Evolutionary conservation across 1,284 basidiomycete species (phyloP).

Genomic region (Fomes fomentarius): DNA sequence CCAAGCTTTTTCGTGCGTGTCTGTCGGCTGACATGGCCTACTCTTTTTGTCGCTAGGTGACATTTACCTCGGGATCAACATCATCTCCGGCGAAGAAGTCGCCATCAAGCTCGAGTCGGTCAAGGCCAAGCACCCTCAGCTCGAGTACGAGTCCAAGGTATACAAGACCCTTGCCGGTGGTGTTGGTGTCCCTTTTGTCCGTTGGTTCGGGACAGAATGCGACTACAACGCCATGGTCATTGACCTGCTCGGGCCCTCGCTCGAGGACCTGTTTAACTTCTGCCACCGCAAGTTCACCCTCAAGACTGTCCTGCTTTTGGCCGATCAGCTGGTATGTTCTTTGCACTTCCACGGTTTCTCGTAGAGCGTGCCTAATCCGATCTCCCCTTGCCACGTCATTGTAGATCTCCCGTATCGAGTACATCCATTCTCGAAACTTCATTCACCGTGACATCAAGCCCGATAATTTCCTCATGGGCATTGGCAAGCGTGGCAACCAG

Average conservation of each 20-base stretch:
- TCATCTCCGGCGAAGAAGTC: slow-evolving; percentile 99
- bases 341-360: not conserved
- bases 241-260: slow-evolving; percentile 95
- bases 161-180: slow-evolving; percentile 98
- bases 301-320: slow-evolving; percentile 96
- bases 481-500: slow-evolving; percentile 99
- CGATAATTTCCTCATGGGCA: slow-evolving; percentile 99
- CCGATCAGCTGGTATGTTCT: slow-evolving; percentile 88
- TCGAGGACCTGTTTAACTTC: slow-evolving; percentile 99
- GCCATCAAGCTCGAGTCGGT: slow-evolving; percentile 99
- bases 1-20: not conserved
- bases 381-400: slow-evolving; percentile 16
- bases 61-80: slow-evolving; percentile 99
- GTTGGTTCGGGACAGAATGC: slow-evolving; percentile 99
- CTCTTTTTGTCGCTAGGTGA: slow-evolving; percentile 73
- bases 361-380: not conserved
- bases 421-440: slow-evolving; percentile 99
- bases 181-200: slow-evolving; percentile 97
- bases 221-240: slow-evolving; percentile 99
- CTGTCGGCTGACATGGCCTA: slow-evolving; percentile 2
- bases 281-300: slow-evolving; percentile 98
- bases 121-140: slow-evolving; percentile 99
- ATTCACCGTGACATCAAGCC: slow-evolving; percentile 99
- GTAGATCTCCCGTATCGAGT: slow-evolving; percentile 98
- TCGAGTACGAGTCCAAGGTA: slow-evolving; percentile 98